phyloP scores from a whole-genome alignment of 495 filamentous ascomycete species.

The Ramalina intermedia region DNA sequence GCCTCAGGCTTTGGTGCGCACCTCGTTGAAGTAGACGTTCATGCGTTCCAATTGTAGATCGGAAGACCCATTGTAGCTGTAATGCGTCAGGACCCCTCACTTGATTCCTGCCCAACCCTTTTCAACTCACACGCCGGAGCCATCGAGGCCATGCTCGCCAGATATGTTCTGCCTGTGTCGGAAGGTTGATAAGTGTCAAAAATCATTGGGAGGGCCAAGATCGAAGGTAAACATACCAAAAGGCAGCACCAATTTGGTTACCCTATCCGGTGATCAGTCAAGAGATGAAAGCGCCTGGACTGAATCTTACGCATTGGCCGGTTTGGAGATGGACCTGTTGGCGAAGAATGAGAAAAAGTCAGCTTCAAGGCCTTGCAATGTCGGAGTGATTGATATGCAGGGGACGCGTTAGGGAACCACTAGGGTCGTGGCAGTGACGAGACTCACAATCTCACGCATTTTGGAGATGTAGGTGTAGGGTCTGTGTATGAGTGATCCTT shows the following conservation, averaged over 20 bases:
- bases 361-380: constrained; percentile 24
- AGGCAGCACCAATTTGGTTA: constrained; percentile 99
- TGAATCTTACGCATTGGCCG: constrained; percentile 79
- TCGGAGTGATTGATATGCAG: constrained; percentile 6
- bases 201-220: background rate
- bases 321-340: constrained; percentile 92
- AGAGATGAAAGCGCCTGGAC: too few species aligned
- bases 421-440: constrained; percentile 5
- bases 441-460: constrained; percentile 86
- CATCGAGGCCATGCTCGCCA: constrained; percentile 97
- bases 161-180: constrained; percentile 77
- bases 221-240: constrained; percentile 53
- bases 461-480: too few species aligned
- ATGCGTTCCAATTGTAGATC: constrained; percentile 99
- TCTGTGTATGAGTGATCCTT: too few species aligned
- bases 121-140: constrained; percentile 65
- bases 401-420: constrained; percentile 17
- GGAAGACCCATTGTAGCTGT: constrained; percentile 89
- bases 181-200: constrained; percentile 8
- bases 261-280: constrained; percentile 39
- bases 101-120: background rate
- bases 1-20: constrained; percentile 25
- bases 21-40: constrained; percentile 99
- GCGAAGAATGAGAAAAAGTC: constrained; percentile 22
- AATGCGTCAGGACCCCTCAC: constrained; percentile 8